These are phyloP conservation scores for Sparassis latifolia DNA, from an alignment of 1,284 basidiomycete species.

Conservation along the genomic window DNA sequence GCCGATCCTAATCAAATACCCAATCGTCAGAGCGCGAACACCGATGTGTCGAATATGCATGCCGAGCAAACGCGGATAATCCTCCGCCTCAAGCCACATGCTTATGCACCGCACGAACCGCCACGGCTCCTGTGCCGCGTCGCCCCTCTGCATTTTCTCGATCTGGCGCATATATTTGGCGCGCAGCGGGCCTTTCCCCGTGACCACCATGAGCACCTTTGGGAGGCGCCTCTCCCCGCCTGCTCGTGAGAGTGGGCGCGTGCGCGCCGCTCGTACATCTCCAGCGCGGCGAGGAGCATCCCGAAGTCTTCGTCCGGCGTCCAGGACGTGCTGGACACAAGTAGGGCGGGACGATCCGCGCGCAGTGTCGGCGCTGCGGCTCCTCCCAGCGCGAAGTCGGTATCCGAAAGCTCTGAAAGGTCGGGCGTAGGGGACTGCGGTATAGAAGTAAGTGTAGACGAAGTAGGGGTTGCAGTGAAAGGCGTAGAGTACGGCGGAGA, in stretches of 20 bases:
- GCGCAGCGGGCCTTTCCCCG: constrained; percentile 85
- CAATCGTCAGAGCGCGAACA: not conserved
- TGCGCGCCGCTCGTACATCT: constrained; percentile 62
- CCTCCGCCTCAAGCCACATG: constrained; percentile 81
- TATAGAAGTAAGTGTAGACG: constrained; percentile 6
- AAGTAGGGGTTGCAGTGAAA: constrained; percentile 39
- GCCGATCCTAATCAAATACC: constrained; percentile 62
- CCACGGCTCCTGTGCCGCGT: constrained; percentile 46
- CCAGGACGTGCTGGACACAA: constrained; percentile 95
- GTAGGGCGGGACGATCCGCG: constrained; percentile 72
- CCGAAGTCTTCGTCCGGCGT: constrained; percentile 96
- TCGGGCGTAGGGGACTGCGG: constrained; percentile 16
- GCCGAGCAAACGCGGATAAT: constrained; percentile 85
- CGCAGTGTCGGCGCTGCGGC: constrained; percentile 31
- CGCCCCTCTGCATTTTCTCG: constrained; percentile 41
- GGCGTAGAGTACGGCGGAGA: constrained; percentile 55
- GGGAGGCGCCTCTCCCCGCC: constrained; percentile 42
- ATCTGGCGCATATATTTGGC: constrained; percentile 68
- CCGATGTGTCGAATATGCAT: not conserved
- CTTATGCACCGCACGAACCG: constrained; percentile 78
- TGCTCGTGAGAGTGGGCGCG: constrained; percentile 24
- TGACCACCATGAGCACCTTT: constrained; percentile 79
- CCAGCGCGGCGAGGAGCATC: constrained; percentile 72
- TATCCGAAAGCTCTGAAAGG: constrained; percentile 1
- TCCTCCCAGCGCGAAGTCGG: constrained; percentile 23